These are phyloP conservation scores for Aspergillus ustus DNA, from an alignment of 2,329 filamentous ascomycete species.

Conservation along the genomic window DNA sequence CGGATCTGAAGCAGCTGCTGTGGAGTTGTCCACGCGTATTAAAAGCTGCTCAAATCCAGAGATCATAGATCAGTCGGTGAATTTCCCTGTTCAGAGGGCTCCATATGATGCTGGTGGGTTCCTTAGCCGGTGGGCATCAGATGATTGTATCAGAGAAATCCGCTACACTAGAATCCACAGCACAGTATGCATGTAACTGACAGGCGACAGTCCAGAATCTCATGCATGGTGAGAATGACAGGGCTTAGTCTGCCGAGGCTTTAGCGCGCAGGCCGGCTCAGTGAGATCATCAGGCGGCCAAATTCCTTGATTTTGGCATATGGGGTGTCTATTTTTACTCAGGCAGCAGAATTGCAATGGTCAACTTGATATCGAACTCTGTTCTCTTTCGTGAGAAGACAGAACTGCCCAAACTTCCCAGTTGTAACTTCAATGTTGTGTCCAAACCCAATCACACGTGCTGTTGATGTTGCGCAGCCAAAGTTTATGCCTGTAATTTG, in stretches of 20 bases:
- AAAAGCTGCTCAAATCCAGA: neutral
- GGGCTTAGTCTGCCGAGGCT: slow-evolving; percentile 12
- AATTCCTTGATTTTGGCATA: slow-evolving; percentile 7
- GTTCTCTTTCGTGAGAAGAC: neutral
- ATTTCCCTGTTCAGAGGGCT: neutral
- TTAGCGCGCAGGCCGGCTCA: neutral
- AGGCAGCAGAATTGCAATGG: slow-evolving; percentile 6
- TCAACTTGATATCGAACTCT: neutral
- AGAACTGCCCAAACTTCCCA: neutral
- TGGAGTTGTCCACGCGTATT: neutral
- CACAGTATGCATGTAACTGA: neutral
- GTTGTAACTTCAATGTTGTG: neutral
- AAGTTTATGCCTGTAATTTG: slow-evolving; percentile 6
- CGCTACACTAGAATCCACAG: neutral
- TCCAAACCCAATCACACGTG: neutral
- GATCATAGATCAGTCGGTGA: neutral
- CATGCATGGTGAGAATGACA: neutral
- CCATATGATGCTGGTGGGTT: neutral
- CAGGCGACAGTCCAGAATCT: neutral
- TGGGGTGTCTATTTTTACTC: slow-evolving; percentile 15
- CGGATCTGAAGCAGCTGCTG: neutral
- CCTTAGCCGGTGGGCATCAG: neutral
- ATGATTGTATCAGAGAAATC: neutral
- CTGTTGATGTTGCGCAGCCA: slow-evolving; percentile 2
- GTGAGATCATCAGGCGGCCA: slow-evolving; percentile 12